phyloP scores from a whole-genome alignment of 2,329 filamentous ascomycete genomes.

The Laburnicola sp. region DNA sequence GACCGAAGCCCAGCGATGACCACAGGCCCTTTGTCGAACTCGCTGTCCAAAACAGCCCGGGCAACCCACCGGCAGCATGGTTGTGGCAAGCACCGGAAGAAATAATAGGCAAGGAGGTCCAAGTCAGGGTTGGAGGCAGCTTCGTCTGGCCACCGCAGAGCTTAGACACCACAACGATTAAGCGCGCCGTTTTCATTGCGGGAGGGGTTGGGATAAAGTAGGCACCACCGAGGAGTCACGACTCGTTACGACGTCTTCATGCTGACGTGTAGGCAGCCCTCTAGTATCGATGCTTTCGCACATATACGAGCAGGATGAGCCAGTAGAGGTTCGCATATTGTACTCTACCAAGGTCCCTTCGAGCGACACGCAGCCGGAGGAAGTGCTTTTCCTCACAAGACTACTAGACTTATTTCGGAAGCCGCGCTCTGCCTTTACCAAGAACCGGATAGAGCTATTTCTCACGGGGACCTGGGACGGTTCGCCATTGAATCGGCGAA shows the following conservation, averaged over 20 bases:
- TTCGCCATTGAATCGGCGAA: slow-evolving; percentile 25
- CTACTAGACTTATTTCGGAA: slow-evolving; percentile 39
- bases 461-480: slow-evolving; percentile 42
- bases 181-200: slow-evolving; percentile 72
- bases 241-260: background rate
- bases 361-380: slow-evolving; percentile 28
- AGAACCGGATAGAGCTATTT: slow-evolving; percentile 42
- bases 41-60: slow-evolving; percentile 71
- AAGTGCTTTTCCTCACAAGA: slow-evolving; percentile 43
- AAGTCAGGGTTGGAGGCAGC: slow-evolving; percentile 75
- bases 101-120: slow-evolving; percentile 63
- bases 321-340: slow-evolving; percentile 59
- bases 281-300: slow-evolving; percentile 72
- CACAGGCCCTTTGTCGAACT: slow-evolving; percentile 67
- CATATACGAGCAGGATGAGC: slow-evolving; percentile 53
- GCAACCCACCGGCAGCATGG: slow-evolving; percentile 75
- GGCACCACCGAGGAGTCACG: slow-evolving; percentile 20
- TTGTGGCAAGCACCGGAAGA: slow-evolving; percentile 63
- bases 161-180: slow-evolving; percentile 50
- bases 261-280: slow-evolving; percentile 54
- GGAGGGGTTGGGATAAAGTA: slow-evolving; percentile 83
- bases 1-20: slow-evolving; percentile 27
- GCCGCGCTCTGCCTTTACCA: slow-evolving; percentile 29
- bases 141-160: slow-evolving; percentile 75
- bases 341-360: slow-evolving; percentile 60